Evolutionary conservation across 176 grass and related monocot species (phyloP).

Genomic region (Cymbopogon citratus): DNA sequence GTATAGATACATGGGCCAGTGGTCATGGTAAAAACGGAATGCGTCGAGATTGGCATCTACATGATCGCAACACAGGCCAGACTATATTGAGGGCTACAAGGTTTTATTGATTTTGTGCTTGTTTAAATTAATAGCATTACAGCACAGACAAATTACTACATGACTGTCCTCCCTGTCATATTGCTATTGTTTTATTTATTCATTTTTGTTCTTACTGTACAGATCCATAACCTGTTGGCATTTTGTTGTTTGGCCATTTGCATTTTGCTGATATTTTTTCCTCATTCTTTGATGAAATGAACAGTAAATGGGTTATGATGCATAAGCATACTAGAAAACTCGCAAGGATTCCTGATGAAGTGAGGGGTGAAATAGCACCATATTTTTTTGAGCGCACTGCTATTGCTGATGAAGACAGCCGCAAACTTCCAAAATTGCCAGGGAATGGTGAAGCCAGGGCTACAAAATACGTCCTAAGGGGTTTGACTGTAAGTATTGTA

Average conservation of each 20-base stretch:
- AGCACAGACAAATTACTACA: background rate
- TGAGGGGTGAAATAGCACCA: constrained; percentile 55
- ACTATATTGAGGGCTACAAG: constrained; percentile 61
- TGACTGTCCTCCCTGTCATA: background rate
- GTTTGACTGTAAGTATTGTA: constrained; percentile 52
- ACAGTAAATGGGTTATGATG: constrained; percentile 78
- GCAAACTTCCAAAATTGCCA: constrained; percentile 50
- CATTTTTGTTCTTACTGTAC: background rate
- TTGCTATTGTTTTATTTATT: background rate
- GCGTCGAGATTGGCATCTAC: constrained; percentile 63
- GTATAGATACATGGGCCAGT: constrained; percentile 64
- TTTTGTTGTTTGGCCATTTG: background rate
- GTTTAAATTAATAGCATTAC: background rate
- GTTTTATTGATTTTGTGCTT: constrained; percentile 18
- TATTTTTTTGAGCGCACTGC: constrained; percentile 42
- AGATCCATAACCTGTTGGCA: background rate
- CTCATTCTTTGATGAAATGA: background rate
- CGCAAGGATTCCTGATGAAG: constrained; percentile 65
- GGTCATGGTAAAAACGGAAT: constrained; percentile 65
- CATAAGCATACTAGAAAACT: constrained; percentile 60
- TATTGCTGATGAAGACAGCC: constrained; percentile 53
- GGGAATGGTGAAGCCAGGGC: constrained; percentile 23
- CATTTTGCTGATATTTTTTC: background rate
- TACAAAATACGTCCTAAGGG: constrained; percentile 39
- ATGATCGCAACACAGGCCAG: constrained; percentile 46